A percentile compares a stretch with the other conserved stretches of the same genome.
phyloP scores from a whole-genome alignment of 768 basidiomycete species.

The Suillus paluster region DNA sequence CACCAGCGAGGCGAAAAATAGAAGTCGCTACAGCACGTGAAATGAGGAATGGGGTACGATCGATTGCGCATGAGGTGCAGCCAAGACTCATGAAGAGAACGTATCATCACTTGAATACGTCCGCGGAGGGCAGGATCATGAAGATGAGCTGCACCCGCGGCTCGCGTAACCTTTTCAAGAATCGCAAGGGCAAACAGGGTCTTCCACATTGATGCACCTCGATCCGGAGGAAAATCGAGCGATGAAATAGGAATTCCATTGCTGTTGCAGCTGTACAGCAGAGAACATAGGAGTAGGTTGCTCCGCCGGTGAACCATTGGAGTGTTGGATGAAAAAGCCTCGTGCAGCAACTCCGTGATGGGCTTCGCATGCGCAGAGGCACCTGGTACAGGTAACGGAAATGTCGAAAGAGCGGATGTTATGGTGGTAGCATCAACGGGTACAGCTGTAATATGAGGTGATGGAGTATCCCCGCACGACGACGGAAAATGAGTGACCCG shows the following conservation, averaged over 20 bases:
- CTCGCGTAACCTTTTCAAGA: constrained; percentile 36
- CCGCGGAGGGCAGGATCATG: constrained; percentile 25
- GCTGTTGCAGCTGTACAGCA: neutral
- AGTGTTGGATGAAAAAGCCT: constrained; percentile 30
- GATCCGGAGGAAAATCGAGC: constrained; percentile 1
- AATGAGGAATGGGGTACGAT: constrained; percentile 27
- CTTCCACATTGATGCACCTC: constrained; percentile 38
- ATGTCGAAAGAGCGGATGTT: neutral
- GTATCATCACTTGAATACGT: constrained; percentile 10
- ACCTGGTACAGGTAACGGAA: neutral
- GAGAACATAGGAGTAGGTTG: constrained; percentile 28
- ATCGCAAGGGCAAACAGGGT: constrained; percentile 45
- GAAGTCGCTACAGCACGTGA: constrained; percentile 44
- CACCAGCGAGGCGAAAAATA: constrained; percentile 50
- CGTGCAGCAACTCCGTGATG: constrained; percentile 3
- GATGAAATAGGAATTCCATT: neutral
- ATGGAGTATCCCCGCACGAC: neutral
- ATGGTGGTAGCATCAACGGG: constrained; percentile 5
- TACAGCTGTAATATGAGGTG: neutral
- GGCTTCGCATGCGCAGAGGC: neutral
- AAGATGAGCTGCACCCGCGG: constrained; percentile 15
- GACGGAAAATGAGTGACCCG: constrained; percentile 2
- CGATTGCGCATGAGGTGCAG: constrained; percentile 14
- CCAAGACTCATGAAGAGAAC: constrained; percentile 50
- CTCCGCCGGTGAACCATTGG: constrained; percentile 41